These are phyloP conservation scores for Annulohypoxylon moriforme DNA, from an alignment of 495 filamentous ascomycete genomes.

Conservation along the genomic window DNA sequence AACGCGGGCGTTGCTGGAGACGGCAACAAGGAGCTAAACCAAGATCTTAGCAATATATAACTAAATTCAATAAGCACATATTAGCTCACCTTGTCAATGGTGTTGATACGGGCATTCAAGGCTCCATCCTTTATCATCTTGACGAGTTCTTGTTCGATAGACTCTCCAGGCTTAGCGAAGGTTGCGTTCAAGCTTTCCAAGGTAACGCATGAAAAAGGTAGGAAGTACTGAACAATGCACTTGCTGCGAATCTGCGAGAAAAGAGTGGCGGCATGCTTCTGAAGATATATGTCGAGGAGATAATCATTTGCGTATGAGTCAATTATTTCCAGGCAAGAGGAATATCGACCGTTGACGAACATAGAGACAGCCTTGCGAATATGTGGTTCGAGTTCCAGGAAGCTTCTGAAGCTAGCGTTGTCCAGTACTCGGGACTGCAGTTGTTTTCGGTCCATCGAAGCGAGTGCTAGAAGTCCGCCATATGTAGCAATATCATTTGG, in stretches of 20 bases:
- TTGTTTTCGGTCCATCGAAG: constrained; percentile 83
- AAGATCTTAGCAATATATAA: constrained; percentile 12
- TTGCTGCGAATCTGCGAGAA: constrained; percentile 83
- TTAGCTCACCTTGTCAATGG: constrained; percentile 73
- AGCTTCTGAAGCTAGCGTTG: constrained; percentile 80
- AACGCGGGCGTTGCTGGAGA: constrained; percentile 69
- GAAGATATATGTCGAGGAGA: constrained; percentile 87
- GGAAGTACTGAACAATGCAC: constrained; percentile 89
- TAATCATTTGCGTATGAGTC: constrained; percentile 86
- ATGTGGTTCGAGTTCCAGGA: constrained; percentile 93
- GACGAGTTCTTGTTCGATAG: constrained; percentile 80
- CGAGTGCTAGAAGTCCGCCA: constrained; percentile 89
- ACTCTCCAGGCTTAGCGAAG: constrained; percentile 66
- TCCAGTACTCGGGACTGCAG: constrained; percentile 82
- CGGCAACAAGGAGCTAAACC: constrained; percentile 72
- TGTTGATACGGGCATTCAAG: constrained; percentile 85
- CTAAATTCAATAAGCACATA: neutral
- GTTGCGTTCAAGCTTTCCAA: constrained; percentile 74
- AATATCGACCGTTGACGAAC: constrained; percentile 90
- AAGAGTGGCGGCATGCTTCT: constrained; percentile 75
- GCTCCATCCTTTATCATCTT: constrained; percentile 76
- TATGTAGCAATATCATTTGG: constrained; percentile 93
- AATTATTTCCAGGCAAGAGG: constrained; percentile 81
- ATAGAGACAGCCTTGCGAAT: constrained; percentile 88
- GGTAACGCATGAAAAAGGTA: constrained; percentile 81